Conservation (phyloP, 164 flowering plant species). For the Annona squamosa region DNA sequence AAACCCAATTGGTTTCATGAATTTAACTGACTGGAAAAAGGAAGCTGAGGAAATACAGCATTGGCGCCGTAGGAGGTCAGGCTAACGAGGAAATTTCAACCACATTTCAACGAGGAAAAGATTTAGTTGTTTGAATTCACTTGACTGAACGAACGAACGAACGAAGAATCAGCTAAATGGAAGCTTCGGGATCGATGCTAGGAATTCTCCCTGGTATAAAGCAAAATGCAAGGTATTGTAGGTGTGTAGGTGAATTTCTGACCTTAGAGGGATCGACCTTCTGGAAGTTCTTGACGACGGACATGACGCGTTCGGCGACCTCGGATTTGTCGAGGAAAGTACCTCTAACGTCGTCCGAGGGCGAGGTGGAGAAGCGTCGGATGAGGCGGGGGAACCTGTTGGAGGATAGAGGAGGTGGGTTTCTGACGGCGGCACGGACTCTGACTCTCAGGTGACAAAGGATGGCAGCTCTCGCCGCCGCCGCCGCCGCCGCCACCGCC, state of each 20-base stretch:
- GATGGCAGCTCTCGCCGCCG: slow-evolving; percentile 50
- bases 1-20: too few relatives aligned
- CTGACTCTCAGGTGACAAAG: slow-evolving; percentile 51
- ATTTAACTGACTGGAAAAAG: too few relatives aligned
- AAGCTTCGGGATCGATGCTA: too few relatives aligned
- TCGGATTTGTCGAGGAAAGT: slow-evolving; percentile 79
- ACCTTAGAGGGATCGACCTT: slow-evolving; percentile 83
- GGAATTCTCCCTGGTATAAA: too few relatives aligned
- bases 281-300: slow-evolving; percentile 71
- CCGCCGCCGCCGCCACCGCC: slow-evolving; percentile 2
- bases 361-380: slow-evolving; percentile 34
- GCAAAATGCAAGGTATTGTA: too few relatives aligned
- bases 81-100: too few relatives aligned
- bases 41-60: too few relatives aligned
- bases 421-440: slow-evolving; percentile 22
- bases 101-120: too few relatives aligned
- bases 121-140: too few relatives aligned
- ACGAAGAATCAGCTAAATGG: too few relatives aligned
- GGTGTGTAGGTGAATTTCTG: neutral
- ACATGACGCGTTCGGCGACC: slow-evolving; percentile 66
- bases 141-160: too few relatives aligned
- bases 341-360: slow-evolving; percentile 50
- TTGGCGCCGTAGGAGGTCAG: too few relatives aligned
- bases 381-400: slow-evolving; percentile 15
- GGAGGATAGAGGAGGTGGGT: slow-evolving; percentile 10